Evolutionary conservation across 2,329 filamentous ascomycete genomes (phyloP).

Genomic region (Aspergillus phoenicis): DNA sequence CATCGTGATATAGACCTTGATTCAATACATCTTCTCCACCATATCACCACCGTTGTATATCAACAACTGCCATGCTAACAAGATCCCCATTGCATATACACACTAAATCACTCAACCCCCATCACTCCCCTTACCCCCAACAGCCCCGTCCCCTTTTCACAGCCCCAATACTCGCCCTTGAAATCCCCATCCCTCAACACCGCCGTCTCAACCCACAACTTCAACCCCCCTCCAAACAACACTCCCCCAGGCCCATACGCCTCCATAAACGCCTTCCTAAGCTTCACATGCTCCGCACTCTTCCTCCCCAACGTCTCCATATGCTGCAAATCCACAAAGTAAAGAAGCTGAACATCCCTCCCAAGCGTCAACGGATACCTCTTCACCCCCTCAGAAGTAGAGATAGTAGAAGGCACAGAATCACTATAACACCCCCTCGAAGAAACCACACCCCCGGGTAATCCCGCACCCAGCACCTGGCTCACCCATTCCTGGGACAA

Average conservation of each 20-base stretch:
- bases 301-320: slow-evolving; percentile 18
- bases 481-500: slow-evolving; percentile 13
- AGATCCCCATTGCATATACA: too few species aligned
- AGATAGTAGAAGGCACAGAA: not conserved
- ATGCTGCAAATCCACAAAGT: slow-evolving; percentile 20
- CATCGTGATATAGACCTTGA: too few species aligned
- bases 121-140: slow-evolving; percentile 2
- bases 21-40: too few species aligned
- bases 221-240: slow-evolving; percentile 10
- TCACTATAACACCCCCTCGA: slow-evolving; percentile 18
- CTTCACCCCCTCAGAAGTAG: not conserved
- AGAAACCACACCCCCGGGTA: slow-evolving; percentile 13
- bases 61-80: too few species aligned
- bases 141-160: slow-evolving; percentile 21
- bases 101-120: not conserved
- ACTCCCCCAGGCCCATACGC: slow-evolving; percentile 17
- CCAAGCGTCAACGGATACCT: slow-evolving; percentile 14
- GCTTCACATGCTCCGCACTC: slow-evolving; percentile 16
- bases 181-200: slow-evolving; percentile 18
- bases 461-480: slow-evolving; percentile 8
- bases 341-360: slow-evolving; percentile 21
- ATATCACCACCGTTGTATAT: too few species aligned
- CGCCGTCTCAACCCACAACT: slow-evolving; percentile 23
- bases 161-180: slow-evolving; percentile 25
- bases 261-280: slow-evolving; percentile 16